Evolutionary conservation across 805 yeast genomes (phyloP).

Genomic region (Lipomyces starkeyi): DNA sequence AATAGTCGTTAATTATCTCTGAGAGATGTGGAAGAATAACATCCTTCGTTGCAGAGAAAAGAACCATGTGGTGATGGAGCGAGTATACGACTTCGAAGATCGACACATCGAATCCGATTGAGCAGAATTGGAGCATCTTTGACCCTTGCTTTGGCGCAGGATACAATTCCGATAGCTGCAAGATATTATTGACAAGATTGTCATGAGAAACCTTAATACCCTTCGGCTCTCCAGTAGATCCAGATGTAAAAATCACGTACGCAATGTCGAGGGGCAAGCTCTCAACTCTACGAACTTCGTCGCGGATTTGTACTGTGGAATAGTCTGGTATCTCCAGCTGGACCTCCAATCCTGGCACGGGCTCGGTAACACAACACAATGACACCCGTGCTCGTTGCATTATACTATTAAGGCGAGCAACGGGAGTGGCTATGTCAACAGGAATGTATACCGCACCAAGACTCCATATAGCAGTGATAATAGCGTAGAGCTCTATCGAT

Average conservation of each 20-base stretch:
- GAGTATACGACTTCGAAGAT: conserved; percentile 39
- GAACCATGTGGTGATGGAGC: conserved; percentile 23
- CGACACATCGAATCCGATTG: conserved; percentile 40
- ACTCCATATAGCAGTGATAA: conserved; percentile 30
- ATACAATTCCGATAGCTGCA: conserved; percentile 22
- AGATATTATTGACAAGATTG: conserved; percentile 38
- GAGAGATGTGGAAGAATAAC: conserved; percentile 33
- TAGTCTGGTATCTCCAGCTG: neutral
- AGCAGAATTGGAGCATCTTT: conserved; percentile 39
- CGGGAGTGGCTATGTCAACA: conserved; percentile 29
- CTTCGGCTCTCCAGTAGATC: conserved; percentile 42
- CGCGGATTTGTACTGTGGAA: conserved; percentile 4
- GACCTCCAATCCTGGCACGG: neutral
- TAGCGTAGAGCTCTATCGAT: conserved; percentile 31
- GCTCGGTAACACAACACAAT: neutral
- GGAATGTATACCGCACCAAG: conserved; percentile 39
- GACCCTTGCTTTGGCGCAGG: conserved; percentile 20
- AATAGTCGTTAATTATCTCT: conserved; percentile 13
- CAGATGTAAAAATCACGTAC: conserved; percentile 40
- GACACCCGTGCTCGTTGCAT: conserved; percentile 9
- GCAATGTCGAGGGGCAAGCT: conserved; percentile 15
- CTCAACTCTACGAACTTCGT: neutral
- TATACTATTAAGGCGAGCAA: conserved; percentile 21
- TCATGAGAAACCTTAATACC: conserved; percentile 39
- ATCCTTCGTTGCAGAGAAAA: conserved; percentile 32